Conservation (phyloP, 176 grass and related monocot genomes). For the Triticum timopheevii region DNA sequence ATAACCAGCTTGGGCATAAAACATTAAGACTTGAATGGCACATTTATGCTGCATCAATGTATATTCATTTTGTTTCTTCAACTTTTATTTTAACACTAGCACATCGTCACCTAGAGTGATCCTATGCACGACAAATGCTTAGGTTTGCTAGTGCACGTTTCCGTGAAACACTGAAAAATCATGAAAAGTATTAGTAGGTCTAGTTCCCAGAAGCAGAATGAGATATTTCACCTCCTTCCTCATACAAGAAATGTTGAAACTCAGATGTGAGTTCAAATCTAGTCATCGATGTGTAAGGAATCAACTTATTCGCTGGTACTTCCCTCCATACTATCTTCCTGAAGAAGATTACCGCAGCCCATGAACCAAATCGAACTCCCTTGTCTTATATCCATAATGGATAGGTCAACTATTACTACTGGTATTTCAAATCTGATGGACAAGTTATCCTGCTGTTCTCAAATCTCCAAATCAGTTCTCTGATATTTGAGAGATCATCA, state of each 20-base stretch:
- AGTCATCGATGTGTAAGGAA: constrained; percentile 2
- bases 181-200: neutral
- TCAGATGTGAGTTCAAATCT: neutral
- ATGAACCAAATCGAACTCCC: neutral
- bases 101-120: constrained; percentile 13
- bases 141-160: neutral
- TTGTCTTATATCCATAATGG: constrained; percentile 3
- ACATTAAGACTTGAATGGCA: neutral
- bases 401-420: constrained; percentile 8
- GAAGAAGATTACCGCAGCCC: neutral
- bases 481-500: neutral
- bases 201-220: constrained; percentile 13
- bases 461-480: neutral
- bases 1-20: neutral
- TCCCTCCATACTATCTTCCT: neutral
- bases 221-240: neutral
- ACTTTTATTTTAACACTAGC: neutral
- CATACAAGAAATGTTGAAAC: neutral
- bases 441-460: neutral
- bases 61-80: constrained; percentile 17
- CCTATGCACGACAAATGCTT: neutral
- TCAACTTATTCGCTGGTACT: neutral
- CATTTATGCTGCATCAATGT: neutral
- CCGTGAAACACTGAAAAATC: neutral
- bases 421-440: constrained; percentile 4